Conservation (phyloP, 345 rosid species). For the Xanthoceras sorbifolium region DNA sequence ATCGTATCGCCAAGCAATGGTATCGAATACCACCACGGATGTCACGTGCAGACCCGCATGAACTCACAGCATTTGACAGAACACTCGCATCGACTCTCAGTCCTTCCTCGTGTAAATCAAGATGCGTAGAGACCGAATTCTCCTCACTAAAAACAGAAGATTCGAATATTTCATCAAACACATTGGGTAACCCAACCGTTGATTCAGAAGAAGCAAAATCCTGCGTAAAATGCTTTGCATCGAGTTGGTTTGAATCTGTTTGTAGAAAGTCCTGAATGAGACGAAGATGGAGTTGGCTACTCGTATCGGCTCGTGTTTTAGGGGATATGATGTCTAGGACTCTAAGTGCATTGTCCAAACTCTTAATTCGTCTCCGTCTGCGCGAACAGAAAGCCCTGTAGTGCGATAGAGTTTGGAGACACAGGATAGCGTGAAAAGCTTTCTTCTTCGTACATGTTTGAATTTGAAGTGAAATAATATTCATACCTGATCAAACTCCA, state of each 20-base stretch:
- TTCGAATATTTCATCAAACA: slow-evolving; percentile 37
- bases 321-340: slow-evolving; percentile 51
- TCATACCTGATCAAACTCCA: slow-evolving; percentile 22
- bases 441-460: slow-evolving; percentile 11
- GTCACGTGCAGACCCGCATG: slow-evolving; percentile 50
- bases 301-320: slow-evolving; percentile 19
- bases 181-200: slow-evolving; percentile 21
- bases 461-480: slow-evolving; percentile 7
- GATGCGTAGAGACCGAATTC: slow-evolving; percentile 2
- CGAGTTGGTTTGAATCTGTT: slow-evolving; percentile 34
- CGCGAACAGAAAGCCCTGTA: slow-evolving; percentile 37
- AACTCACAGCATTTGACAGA: slow-evolving; percentile 63
- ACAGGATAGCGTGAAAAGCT: neutral
- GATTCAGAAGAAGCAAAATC: slow-evolving; percentile 24
- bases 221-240: slow-evolving; percentile 8
- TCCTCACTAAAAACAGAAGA: slow-evolving; percentile 21
- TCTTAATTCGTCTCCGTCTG: slow-evolving; percentile 30
- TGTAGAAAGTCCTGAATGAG: slow-evolving; percentile 50
- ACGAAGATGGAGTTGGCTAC: slow-evolving; percentile 49
- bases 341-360: slow-evolving; percentile 47
- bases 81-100: slow-evolving; percentile 38
- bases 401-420: slow-evolving; percentile 14
- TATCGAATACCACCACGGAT: slow-evolving; percentile 54
- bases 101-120: slow-evolving; percentile 13
- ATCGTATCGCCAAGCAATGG: slow-evolving; percentile 57